Conservation (phyloP, 441 rosid species). For the Brassica hybrid region DNA sequence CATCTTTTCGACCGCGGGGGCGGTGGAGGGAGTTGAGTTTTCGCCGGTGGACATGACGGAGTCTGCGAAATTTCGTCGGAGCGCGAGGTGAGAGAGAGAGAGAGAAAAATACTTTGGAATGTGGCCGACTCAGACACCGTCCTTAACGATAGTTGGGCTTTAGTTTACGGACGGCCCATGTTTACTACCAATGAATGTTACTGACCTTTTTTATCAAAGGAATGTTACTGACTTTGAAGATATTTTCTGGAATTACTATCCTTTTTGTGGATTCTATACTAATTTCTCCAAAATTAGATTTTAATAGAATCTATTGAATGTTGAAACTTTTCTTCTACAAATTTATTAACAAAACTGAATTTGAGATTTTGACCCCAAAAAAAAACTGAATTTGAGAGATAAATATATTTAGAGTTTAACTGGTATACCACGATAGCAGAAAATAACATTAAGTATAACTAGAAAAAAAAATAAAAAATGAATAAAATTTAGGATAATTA, state of each 20-base stretch:
- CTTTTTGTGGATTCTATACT: not conserved
- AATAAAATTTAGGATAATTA: too few relatives aligned
- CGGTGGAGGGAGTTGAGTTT: constrained; percentile 40
- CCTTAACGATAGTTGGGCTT: constrained; percentile 13
- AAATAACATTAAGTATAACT: not conserved
- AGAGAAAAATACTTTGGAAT: not conserved
- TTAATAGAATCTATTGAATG: not conserved
- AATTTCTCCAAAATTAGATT: not conserved
- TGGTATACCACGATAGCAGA: not conserved
- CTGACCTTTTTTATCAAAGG: too few relatives aligned
- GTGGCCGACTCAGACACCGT: constrained; percentile 24
- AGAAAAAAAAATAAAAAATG: too few relatives aligned
- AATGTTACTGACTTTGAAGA: not conserved
- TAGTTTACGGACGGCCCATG: not conserved
- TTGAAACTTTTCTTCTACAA: not conserved
- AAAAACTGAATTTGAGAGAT: not conserved
- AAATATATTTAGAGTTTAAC: not conserved
- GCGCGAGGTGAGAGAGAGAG: constrained; percentile 20
- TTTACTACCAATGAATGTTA: not conserved
- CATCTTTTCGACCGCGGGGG: constrained; percentile 36
- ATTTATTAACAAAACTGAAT: not conserved
- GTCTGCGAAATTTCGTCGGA: constrained; percentile 30
- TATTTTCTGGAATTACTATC: not conserved
- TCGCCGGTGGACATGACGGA: constrained; percentile 54
- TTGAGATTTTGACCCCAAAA: not conserved